Conservation (phyloP, 139 green algal species). For the Medakamo hakoo region DNA sequence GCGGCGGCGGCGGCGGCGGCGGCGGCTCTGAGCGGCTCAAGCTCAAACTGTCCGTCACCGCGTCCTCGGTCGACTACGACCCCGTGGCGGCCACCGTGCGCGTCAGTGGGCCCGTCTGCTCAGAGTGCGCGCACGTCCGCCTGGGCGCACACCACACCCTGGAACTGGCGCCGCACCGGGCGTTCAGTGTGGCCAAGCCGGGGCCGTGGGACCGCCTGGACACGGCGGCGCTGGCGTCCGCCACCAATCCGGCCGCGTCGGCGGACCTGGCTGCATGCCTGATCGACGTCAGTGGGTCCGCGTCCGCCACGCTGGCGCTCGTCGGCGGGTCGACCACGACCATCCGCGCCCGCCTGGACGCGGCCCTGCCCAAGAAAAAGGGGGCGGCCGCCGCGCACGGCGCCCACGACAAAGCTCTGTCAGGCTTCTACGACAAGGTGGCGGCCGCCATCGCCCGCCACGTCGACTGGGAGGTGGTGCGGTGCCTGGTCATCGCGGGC, state of each 20-base stretch:
- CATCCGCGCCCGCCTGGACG: slow-evolving; percentile 60
- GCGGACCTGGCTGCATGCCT: slow-evolving; percentile 85
- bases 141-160: slow-evolving; percentile 89
- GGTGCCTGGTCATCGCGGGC: slow-evolving; percentile 86
- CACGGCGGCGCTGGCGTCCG: slow-evolving; percentile 44
- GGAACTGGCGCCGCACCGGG: slow-evolving; percentile 60
- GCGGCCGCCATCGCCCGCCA: slow-evolving; percentile 48
- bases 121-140: slow-evolving; percentile 82
- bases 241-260: slow-evolving; percentile 47
- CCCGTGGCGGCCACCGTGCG: slow-evolving; percentile 37
- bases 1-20: neutral
- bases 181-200: slow-evolving; percentile 69
- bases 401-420: slow-evolving; percentile 79
- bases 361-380: slow-evolving; percentile 71
- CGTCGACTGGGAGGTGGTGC: slow-evolving; percentile 75
- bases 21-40: slow-evolving; percentile 40
- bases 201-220: slow-evolving; percentile 67
- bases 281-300: slow-evolving; percentile 72
- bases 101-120: slow-evolving; percentile 32
- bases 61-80: slow-evolving; percentile 75
- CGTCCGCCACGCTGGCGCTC: slow-evolving; percentile 72
- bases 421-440: slow-evolving; percentile 52
- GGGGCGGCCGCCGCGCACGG: slow-evolving; percentile 59
- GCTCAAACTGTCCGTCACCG: slow-evolving; percentile 58
- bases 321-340: slow-evolving; percentile 68